Percentiles rank a stretch among this genome's conserved stretches.
phyloP scores from a whole-genome alignment of 164 flowering plant genomes.

The Kingdonia uniflora region DNA sequence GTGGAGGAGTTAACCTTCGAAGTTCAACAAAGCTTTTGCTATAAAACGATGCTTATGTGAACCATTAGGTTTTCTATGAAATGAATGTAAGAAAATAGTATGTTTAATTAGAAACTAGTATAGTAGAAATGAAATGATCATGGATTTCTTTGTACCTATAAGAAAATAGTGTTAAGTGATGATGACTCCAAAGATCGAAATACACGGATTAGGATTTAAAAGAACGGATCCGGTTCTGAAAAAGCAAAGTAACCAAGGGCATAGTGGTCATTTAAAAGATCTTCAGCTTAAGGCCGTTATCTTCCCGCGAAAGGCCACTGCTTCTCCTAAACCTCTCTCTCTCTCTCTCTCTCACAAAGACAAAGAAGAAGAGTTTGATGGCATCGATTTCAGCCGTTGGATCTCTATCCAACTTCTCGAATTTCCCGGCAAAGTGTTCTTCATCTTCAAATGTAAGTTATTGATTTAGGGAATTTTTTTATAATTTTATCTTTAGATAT shows the following conservation, averaged over 20 bases:
- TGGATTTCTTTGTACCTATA: too few species aligned
- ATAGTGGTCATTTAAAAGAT: neutral
- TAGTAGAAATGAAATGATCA: too few species aligned
- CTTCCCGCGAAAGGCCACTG: constrained; percentile 3
- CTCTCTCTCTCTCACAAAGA: neutral
- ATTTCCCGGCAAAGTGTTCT: neutral
- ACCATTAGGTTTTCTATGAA: too few species aligned
- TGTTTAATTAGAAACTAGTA: too few species aligned
- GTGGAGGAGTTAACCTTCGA: constrained; percentile 75
- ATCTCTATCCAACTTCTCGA: constrained; percentile 9
- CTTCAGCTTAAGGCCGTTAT: neutral
- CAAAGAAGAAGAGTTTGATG: constrained; percentile 11
- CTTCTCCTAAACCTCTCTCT: neutral
- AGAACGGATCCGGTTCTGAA: too few species aligned
- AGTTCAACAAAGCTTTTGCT: constrained; percentile 68
- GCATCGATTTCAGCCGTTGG: constrained; percentile 30
- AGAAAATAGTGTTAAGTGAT: too few species aligned
- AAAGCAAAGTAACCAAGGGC: neutral
- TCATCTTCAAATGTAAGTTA: neutral
- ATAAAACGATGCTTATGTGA: too few species aligned
- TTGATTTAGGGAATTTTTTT: neutral
- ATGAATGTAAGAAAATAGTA: too few species aligned
- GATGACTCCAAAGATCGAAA: too few species aligned
- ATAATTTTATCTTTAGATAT: neutral
- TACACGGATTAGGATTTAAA: too few species aligned